Percentiles rank a stretch among this genome's conserved stretches.
These are phyloP conservation scores for Suhomyces terraborum DNA, from an alignment of 1,139 yeast genomes.

Conservation along the genomic window DNA sequence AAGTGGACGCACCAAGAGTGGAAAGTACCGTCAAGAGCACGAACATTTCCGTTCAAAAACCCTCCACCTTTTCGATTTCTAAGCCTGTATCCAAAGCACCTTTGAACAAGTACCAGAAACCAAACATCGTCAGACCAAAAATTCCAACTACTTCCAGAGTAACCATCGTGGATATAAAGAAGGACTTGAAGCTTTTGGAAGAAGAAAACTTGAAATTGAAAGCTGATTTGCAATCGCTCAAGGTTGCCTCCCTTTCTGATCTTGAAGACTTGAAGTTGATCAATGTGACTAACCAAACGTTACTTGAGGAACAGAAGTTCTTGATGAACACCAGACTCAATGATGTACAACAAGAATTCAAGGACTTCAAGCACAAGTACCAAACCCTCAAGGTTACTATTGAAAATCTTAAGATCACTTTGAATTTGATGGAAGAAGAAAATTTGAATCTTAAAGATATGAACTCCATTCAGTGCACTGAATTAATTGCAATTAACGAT, in stretches of 20 bases:
- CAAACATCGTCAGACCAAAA: constrained; percentile 1
- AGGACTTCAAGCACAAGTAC: constrained; percentile 16
- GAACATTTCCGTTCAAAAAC: too few relatives aligned
- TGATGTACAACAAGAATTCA: constrained; percentile 20
- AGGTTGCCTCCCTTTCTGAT: constrained; percentile 5
- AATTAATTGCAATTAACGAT: constrained; percentile 15
- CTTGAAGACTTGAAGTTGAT: constrained; percentile 8
- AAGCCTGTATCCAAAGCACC: neutral
- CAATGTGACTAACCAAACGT: constrained; percentile 10
- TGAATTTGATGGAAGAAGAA: constrained; percentile 13
- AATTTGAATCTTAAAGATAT: constrained; percentile 15
- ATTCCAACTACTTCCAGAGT: constrained; percentile 5
- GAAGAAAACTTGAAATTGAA: constrained; percentile 18
- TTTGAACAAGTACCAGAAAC: neutral
- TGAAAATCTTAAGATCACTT: constrained; percentile 16
- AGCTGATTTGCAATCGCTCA: constrained; percentile 12
- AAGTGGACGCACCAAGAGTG: too few relatives aligned
- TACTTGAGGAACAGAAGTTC: constrained; percentile 16
- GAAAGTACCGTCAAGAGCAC: too few relatives aligned
- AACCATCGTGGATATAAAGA: constrained; percentile 11
- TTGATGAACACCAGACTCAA: constrained; percentile 15
- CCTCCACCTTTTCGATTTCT: too few relatives aligned
- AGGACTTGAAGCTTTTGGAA: constrained; percentile 16
- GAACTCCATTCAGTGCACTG: constrained; percentile 15
- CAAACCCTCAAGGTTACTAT: constrained; percentile 17